A percentile compares a stretch with the other conserved stretches of the same genome.
phyloP scores from a whole-genome alignment of 2,329 filamentous ascomycete genomes.

The Alternaria angustiovoidea region DNA sequence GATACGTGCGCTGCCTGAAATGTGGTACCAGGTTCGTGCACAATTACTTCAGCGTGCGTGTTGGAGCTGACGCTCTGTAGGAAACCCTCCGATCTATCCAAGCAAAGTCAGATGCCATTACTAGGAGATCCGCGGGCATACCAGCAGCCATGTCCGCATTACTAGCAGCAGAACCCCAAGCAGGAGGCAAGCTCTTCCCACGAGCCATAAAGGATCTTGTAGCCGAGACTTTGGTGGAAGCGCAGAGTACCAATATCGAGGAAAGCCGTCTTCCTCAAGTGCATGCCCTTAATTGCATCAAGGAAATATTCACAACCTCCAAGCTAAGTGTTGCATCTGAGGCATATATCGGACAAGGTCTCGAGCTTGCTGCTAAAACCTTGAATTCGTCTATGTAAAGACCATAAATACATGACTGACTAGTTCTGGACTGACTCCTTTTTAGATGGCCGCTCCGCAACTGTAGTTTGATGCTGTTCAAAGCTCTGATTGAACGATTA shows the following conservation, averaged over 20 bases:
- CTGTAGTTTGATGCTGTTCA: slow-evolving; percentile 86
- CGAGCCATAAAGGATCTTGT: slow-evolving; percentile 70
- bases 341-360: slow-evolving; percentile 73
- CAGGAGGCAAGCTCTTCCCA: slow-evolving; percentile 64
- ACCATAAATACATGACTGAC: too few relatives aligned
- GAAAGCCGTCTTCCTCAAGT: slow-evolving; percentile 80
- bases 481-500: slow-evolving; percentile 81
- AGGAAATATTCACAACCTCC: slow-evolving; percentile 88
- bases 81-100: slow-evolving; percentile 74
- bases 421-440: slow-evolving; percentile 8
- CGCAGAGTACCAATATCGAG: slow-evolving; percentile 62
- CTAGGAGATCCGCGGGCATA: slow-evolving; percentile 88
- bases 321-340: slow-evolving; percentile 77
- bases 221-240: slow-evolving; percentile 64
- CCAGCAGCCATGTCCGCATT: slow-evolving; percentile 87
- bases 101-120: slow-evolving; percentile 78
- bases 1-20: slow-evolving; percentile 61
- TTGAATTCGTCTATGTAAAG: slow-evolving; percentile 79
- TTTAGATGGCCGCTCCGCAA: slow-evolving; percentile 90
- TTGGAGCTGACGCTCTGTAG: slow-evolving; percentile 46
- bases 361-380: slow-evolving; percentile 81
- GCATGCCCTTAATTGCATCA: slow-evolving; percentile 91
- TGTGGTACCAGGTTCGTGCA: slow-evolving; percentile 69
- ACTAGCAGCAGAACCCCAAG: slow-evolving; percentile 71
- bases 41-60: not conserved